Percentiles rank a stretch among this genome's conserved stretches.
phyloP scores from a whole-genome alignment of 176 grass and related monocot genomes.

The Paspalum vaginatum region DNA sequence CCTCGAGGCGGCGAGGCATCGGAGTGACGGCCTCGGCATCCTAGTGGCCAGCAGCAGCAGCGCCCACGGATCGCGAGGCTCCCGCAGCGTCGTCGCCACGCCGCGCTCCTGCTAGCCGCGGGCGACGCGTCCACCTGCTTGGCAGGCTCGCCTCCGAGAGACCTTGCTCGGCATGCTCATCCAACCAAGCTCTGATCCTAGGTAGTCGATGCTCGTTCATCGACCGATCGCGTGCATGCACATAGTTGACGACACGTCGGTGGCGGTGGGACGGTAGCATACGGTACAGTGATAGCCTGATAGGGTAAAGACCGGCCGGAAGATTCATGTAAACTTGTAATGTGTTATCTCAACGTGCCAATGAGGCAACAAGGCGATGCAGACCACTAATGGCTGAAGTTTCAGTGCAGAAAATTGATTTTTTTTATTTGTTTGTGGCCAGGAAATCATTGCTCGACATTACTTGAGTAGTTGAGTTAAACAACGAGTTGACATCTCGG shows the following conservation, averaged over 20 bases:
- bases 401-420: not conserved
- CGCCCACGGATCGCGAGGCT: not conserved
- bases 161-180: not conserved
- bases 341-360: not conserved
- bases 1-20: conserved; percentile 25
- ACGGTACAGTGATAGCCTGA: not conserved
- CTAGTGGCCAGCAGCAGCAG: not conserved
- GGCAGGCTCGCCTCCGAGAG: not conserved
- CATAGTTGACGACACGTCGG: not conserved
- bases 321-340: not conserved
- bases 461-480: no score
- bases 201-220: not conserved
- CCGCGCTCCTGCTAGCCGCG: not conserved
- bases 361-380: not conserved
- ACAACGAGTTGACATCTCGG: no score
- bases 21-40: not conserved
- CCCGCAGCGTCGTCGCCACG: not conserved
- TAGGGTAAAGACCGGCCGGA: not conserved
- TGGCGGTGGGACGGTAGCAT: not conserved
- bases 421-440: not conserved
- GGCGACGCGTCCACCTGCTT: not conserved
- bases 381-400: not conserved
- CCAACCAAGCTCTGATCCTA: not conserved
- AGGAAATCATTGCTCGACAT: not conserved
- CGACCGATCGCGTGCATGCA: not conserved